Evolutionary conservation across 2,329 filamentous ascomycete species (phyloP).

Genomic region (Pleomassaria siparia): DNA sequence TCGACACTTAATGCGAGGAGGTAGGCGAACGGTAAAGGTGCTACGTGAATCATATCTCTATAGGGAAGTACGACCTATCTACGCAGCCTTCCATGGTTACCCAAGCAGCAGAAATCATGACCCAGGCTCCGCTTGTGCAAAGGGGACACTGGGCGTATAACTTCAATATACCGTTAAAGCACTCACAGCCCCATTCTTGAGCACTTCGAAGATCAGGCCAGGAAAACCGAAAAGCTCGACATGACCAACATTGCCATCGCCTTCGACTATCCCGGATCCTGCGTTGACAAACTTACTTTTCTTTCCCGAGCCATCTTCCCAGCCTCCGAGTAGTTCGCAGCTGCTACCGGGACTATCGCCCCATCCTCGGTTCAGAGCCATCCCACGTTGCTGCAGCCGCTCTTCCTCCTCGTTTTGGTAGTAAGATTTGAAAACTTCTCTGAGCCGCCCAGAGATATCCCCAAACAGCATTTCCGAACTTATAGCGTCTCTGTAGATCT

Average conservation of each 20-base stretch:
- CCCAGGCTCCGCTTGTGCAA: neutral
- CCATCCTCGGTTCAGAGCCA: slow-evolving; percentile 90
- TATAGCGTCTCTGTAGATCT: slow-evolving; percentile 50
- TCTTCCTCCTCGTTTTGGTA: slow-evolving; percentile 61
- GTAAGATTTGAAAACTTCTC: slow-evolving; percentile 68
- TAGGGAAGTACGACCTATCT: slow-evolving; percentile 2
- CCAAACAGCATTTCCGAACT: slow-evolving; percentile 69
- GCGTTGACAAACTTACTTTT: slow-evolving; percentile 37
- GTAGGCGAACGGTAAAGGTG: too few relatives aligned
- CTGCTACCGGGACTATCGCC: slow-evolving; percentile 89
- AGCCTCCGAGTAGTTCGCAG: slow-evolving; percentile 64
- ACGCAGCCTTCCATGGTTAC: neutral
- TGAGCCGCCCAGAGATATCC: slow-evolving; percentile 66
- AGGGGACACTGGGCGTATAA: neutral
- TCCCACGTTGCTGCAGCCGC: slow-evolving; percentile 58
- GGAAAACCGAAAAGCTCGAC: slow-evolving; percentile 94
- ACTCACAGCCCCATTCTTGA: slow-evolving; percentile 89
- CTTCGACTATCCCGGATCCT: slow-evolving; percentile 43
- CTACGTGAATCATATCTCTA: neutral
- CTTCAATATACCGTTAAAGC: slow-evolving; percentile 82
- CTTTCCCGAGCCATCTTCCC: slow-evolving; percentile 66
- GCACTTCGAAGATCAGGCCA: slow-evolving; percentile 89
- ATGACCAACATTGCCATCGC: slow-evolving; percentile 60
- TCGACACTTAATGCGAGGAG: too few relatives aligned
- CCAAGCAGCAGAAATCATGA: neutral